Percentiles rank a stretch among this genome's conserved stretches.
Conservation (phyloP, 495 filamentous ascomycete genomes). For the Lindgomyces ingoldianus region DNA sequence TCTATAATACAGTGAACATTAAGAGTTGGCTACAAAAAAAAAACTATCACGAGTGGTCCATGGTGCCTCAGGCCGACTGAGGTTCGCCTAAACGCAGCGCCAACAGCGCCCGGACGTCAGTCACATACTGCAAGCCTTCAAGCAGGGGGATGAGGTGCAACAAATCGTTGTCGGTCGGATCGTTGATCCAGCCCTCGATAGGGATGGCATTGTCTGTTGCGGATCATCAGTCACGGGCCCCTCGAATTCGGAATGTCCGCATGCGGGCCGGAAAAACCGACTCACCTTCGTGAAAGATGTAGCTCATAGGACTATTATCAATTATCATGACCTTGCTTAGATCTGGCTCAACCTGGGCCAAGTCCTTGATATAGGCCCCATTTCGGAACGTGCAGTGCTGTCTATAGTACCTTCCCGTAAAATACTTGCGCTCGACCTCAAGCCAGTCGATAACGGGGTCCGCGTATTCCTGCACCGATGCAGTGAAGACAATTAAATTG, state of each 20-base stretch:
- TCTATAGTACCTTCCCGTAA: constrained; percentile 85
- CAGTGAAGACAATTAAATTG: constrained; percentile 95
- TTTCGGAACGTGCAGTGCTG: constrained; percentile 96
- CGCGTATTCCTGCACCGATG: constrained; percentile 96
- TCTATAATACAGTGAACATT: constrained; percentile 28
- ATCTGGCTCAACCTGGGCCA: constrained; percentile 93
- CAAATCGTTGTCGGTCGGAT: constrained; percentile 87
- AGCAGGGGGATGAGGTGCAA: constrained; percentile 90
- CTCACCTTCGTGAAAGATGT: constrained; percentile 96
- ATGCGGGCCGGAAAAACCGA: constrained; percentile 18
- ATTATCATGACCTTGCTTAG: constrained; percentile 97
- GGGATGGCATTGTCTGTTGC: constrained; percentile 84
- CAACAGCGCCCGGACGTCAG: constrained; percentile 86
- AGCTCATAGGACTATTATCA: constrained; percentile 97
- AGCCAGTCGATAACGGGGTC: constrained; percentile 99
- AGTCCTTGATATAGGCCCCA: constrained; percentile 95
- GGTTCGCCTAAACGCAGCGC: constrained; percentile 83
- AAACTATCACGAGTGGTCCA: not conserved
- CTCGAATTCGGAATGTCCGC: constrained; percentile 12
- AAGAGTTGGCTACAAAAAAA: constrained; percentile 4
- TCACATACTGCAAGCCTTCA: constrained; percentile 93
- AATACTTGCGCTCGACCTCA: constrained; percentile 94
- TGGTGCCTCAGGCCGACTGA: constrained; percentile 39
- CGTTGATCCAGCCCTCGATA: constrained; percentile 90
- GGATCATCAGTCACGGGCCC: constrained; percentile 18